A percentile compares a stretch with the other conserved stretches of the same genome.
Evolutionary conservation across 2,329 filamentous ascomycete genomes (phyloP).

Genomic region (Allantophomopsis lycopodina): DNA sequence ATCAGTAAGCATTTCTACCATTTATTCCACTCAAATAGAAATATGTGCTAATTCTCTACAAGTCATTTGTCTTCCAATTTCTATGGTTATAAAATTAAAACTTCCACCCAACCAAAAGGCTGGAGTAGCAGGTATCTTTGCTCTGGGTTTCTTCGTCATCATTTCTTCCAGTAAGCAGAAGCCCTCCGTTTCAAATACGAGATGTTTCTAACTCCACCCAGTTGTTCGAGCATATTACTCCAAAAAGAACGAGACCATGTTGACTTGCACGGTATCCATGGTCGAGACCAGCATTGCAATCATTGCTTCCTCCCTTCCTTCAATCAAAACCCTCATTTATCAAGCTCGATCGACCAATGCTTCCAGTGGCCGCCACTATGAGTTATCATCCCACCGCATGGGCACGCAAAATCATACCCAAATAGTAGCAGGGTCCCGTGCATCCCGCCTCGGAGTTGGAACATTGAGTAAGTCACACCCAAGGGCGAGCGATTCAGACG

Average conservation of each 20-base stretch:
- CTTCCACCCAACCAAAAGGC: conserved; percentile 8
- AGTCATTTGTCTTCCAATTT: conserved; percentile 20
- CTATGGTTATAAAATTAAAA: conserved; percentile 21
- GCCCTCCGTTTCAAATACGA: too few species aligned
- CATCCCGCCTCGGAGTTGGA: too few species aligned
- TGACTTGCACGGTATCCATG: conserved; percentile 24
- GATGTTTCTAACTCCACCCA: not conserved
- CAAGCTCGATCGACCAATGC: conserved; percentile 3
- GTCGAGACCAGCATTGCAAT: conserved; percentile 24
- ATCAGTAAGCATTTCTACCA: too few species aligned
- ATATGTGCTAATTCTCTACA: conserved; percentile 1
- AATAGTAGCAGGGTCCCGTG: too few species aligned
- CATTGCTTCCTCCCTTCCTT: conserved; percentile 17
- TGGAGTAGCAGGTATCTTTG: too few species aligned
- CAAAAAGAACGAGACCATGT: conserved; percentile 20
- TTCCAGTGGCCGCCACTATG: conserved; percentile 4
- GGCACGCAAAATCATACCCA: too few species aligned
- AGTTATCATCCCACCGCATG: conserved; percentile 3
- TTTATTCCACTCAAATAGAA: too few species aligned
- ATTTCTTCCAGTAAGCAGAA: too few species aligned
- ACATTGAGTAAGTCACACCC: too few species aligned
- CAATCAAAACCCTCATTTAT: too few species aligned
- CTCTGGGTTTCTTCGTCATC: too few species aligned
- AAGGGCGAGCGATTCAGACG: too few species aligned
- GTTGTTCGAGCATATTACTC: conserved; percentile 22